A percentile compares a stretch with the other conserved stretches of the same genome.
Conservation (phyloP, 192 early-diverging fungal genomes). For the Dispira parvispora region DNA sequence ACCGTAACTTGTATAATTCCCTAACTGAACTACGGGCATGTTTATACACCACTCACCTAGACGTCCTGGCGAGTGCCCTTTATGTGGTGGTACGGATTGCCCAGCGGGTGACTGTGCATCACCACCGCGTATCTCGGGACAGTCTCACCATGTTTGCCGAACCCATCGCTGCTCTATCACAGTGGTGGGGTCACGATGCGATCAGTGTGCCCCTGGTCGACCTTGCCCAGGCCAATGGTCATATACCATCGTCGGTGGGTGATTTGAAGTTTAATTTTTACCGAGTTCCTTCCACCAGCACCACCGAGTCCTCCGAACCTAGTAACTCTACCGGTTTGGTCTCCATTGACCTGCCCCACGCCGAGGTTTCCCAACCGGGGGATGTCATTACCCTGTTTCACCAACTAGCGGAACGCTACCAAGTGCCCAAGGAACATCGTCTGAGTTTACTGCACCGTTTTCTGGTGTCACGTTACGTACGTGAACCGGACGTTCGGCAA, state of each 20-base stretch:
- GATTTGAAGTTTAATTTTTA: conserved; percentile 46
- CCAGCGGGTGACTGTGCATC: conserved; percentile 77
- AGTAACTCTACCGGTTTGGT: conserved; percentile 34
- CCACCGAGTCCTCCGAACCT: conserved; percentile 7
- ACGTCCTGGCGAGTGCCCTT: conserved; percentile 60
- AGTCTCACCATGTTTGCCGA: conserved; percentile 40
- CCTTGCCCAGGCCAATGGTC: conserved; percentile 21
- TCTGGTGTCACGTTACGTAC: conserved; percentile 47
- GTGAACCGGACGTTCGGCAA: conserved; percentile 27
- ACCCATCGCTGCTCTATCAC: conserved; percentile 35
- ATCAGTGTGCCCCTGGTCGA: conserved; percentile 28
- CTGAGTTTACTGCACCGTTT: conserved; percentile 70
- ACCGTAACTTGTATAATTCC: conserved; percentile 84
- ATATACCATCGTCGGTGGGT: conserved; percentile 21
- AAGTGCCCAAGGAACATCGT: conserved; percentile 50
- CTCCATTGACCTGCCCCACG: conserved; percentile 31
- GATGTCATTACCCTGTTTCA: conserved; percentile 36
- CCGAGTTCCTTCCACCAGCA: conserved; percentile 19
- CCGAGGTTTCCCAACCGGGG: conserved; percentile 13
- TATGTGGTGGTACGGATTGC: conserved; percentile 73
- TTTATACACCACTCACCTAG: conserved; percentile 62
- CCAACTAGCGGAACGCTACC: conserved; percentile 43
- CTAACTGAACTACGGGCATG: conserved; percentile 62
- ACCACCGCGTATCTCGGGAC: conserved; percentile 34
- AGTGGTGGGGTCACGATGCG: conserved; percentile 40